Evolutionary conservation across 2,329 filamentous ascomycete species (phyloP).

Genomic region (Aspergillus texensis): DNA sequence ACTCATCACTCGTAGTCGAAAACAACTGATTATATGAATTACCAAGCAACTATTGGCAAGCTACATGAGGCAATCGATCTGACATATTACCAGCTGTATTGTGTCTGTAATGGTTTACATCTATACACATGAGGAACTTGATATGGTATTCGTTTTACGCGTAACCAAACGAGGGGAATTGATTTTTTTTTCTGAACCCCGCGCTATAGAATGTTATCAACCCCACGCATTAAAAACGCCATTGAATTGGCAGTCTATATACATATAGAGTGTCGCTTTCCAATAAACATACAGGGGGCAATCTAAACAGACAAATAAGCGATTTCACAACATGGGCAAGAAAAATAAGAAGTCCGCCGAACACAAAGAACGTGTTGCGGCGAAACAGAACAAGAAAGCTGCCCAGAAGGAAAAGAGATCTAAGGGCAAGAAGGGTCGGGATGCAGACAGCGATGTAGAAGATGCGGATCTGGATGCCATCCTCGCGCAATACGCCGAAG

Average conservation of each 20-base stretch:
- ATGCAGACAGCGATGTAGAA: slow-evolving; percentile 85
- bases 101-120: background rate
- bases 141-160: slow-evolving; percentile 6
- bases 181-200: slow-evolving; percentile 13
- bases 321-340: slow-evolving; percentile 46
- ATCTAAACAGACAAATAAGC: background rate
- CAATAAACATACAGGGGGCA: background rate
- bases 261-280: background rate
- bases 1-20: background rate
- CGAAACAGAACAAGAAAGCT: slow-evolving; percentile 87
- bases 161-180: slow-evolving; percentile 7
- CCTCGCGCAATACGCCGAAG: slow-evolving; percentile 86
- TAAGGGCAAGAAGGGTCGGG: slow-evolving; percentile 61
- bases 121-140: background rate
- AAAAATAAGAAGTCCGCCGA: slow-evolving; percentile 62
- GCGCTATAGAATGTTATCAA: slow-evolving; percentile 7
- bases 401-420: slow-evolving; percentile 75
- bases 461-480: slow-evolving; percentile 93
- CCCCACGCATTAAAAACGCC: background rate
- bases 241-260: background rate
- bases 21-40: background rate
- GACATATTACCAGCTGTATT: background rate
- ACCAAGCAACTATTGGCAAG: background rate
- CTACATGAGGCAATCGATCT: background rate
- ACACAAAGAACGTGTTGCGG: slow-evolving; percentile 59